These are phyloP conservation scores for Diaporthe sp. DNA, from an alignment of 2,329 filamentous ascomycete genomes.

Conservation along the genomic window DNA sequence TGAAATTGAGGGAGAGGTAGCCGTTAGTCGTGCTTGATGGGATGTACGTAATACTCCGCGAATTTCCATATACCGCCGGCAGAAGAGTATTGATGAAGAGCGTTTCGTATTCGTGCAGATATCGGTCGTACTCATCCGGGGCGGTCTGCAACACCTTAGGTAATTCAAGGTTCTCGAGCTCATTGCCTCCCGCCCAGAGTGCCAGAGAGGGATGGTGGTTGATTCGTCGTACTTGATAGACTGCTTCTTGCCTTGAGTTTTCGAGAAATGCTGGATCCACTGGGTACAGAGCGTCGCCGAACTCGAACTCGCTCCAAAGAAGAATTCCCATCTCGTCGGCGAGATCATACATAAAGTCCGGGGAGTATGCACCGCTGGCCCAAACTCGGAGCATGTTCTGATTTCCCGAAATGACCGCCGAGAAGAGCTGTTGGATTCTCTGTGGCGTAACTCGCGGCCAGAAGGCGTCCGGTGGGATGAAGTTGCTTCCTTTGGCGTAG, in stretches of 20 bases:
- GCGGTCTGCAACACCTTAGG: conserved; percentile 53
- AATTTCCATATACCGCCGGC: conserved; percentile 70
- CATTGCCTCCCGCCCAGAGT: conserved; percentile 70
- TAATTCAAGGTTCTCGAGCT: conserved; percentile 71
- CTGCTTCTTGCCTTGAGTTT: conserved; percentile 68
- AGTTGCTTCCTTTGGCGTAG: conserved; percentile 75
- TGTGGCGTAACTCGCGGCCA: conserved; percentile 71
- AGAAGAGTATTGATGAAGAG: conserved; percentile 70
- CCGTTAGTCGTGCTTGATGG: conserved; percentile 73
- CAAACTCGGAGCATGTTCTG: conserved; percentile 77
- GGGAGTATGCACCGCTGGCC: conserved; percentile 71
- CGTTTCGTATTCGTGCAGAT: conserved; percentile 68
- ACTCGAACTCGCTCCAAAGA: conserved; percentile 75
- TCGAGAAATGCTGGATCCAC: conserved; percentile 66
- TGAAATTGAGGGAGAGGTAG: conserved; percentile 68
- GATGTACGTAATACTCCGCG: conserved; percentile 71
- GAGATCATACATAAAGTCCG: conserved; percentile 74
- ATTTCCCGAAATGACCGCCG: conserved; percentile 68
- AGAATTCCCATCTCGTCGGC: conserved; percentile 73
- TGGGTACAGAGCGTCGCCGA: conserved; percentile 72
- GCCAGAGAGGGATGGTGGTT: conserved; percentile 72
- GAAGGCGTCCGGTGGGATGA: conserved; percentile 74
- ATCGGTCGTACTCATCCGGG: conserved; percentile 59
- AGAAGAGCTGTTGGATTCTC: conserved; percentile 66
- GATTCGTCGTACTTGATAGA: conserved; percentile 72